Base-by-base conservation (phyloP, 352 stramenopile species). In the Phytopythium helicoides region DNA sequence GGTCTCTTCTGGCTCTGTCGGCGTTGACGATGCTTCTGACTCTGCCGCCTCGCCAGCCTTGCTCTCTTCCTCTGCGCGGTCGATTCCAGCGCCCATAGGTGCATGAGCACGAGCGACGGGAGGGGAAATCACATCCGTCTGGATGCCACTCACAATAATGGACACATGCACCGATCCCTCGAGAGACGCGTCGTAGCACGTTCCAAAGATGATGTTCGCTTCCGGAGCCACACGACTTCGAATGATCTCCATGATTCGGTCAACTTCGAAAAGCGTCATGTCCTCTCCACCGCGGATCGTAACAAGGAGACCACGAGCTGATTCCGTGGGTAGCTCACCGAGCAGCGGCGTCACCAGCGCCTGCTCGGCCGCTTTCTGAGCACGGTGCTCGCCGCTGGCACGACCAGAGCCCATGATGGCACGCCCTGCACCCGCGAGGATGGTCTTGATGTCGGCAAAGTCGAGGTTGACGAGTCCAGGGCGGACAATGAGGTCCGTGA, bases 381-480 rank as follows among this genome's bases (percentile, higher is more conserved):
- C 95, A 15, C 94, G 79, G 6, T 79, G 79, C n/a, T 92, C 77
- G 14, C 68, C 81, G 3, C 56, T 78, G 8, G 81, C 76, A 31
- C 69, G 68, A 12, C 95, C 95, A 6, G 97, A 97, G 48, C 96
- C 96, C 95, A 99, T 99, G 40, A 99, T 88, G 18, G 95, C 96
- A 14, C 92, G 94, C 0, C 96, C 95, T 6, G 94, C 94, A 64
- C 95, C 92, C 31, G 87, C 92, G 61, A 99, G 87, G 48, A 99
- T 97, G 11, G 92, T 94, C 58, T 96, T 91, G 52, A 99, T 97
- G 68, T 99, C 96, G 21, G 95, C 96, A 76, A 99, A 99, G 66
- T 98, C 96, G 15, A 99, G 73, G 64, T 99, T 99, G 49, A 99
- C 97, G n/a, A 99, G 66, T 37, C 95, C 96, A 8, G 95, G 94